Conservation (phyloP, 192 early-diverging fungal species). For the Entomortierella parvispora region DNA sequence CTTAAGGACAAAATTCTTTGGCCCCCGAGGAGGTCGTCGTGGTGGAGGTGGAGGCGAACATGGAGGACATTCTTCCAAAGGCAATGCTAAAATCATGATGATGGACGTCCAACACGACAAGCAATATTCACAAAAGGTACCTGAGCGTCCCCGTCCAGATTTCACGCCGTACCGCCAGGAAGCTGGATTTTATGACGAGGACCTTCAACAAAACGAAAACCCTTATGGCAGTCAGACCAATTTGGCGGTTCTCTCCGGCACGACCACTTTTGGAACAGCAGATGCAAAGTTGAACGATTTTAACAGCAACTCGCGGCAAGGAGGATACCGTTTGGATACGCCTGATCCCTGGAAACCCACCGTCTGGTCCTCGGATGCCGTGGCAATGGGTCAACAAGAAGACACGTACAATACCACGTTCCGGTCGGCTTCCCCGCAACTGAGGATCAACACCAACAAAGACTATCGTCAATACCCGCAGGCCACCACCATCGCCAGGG, state of each 20-base stretch:
- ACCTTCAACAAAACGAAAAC: background rate
- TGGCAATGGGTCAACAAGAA: background rate
- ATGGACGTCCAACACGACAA: no score
- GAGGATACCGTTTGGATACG: background rate
- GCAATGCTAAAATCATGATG: no score
- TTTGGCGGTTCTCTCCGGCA: background rate
- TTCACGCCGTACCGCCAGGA: background rate
- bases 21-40: background rate
- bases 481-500: background rate
- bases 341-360: constrained; percentile 3
- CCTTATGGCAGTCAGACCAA: constrained; percentile 1
- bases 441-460: constrained; percentile 10
- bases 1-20: background rate
- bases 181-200: constrained; percentile 1
- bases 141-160: no score
- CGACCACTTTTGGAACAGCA: background rate
- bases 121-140: no score
- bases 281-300: background rate
- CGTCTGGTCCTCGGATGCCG: background rate
- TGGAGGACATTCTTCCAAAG: no score
- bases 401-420: background rate
- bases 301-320: background rate
- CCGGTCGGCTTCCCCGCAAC: constrained; percentile 9
- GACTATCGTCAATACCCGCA: background rate
- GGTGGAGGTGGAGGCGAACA: no score